Evolutionary conservation across 495 filamentous ascomycete species (phyloP).

Genomic region (Aspergillus ostianus): DNA sequence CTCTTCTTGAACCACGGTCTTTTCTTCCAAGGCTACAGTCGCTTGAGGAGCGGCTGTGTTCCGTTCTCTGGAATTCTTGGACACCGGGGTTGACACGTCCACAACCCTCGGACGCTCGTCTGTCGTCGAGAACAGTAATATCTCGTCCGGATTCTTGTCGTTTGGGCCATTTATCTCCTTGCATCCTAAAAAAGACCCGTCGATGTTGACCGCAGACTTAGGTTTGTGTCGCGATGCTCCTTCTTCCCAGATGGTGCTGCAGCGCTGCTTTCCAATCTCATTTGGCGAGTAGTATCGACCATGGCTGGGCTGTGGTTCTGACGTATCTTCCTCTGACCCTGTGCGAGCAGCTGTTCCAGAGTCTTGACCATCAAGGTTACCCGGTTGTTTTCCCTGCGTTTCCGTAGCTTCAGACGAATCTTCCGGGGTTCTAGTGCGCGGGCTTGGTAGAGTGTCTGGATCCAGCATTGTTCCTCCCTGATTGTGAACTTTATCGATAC

Average conservation of each 20-base stretch:
- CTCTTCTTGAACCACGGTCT: conserved; percentile 28
- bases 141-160: conserved; percentile 43
- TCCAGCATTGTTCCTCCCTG: conserved; percentile 31
- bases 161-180: conserved; percentile 40
- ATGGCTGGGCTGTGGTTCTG: conserved; percentile 4
- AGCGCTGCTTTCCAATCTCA: conserved; percentile 41
- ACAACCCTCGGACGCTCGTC: conserved; percentile 30
- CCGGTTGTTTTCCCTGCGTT: conserved; percentile 12
- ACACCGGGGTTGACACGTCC: conserved; percentile 21
- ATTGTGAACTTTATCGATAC: conserved; percentile 34
- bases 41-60: conserved; percentile 15
- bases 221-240: conserved; percentile 21
- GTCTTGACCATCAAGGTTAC: conserved; percentile 24
- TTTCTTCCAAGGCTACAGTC: conserved; percentile 20
- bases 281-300: conserved; percentile 43
- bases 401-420: conserved; percentile 7
- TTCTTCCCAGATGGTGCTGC: conserved; percentile 42
- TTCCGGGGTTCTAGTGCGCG: conserved; percentile 31
- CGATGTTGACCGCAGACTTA: conserved; percentile 28
- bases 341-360: conserved; percentile 13
- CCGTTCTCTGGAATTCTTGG: conserved; percentile 28
- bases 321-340: conserved; percentile 10
- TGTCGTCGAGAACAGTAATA: conserved; percentile 35
- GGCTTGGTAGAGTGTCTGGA: conserved; percentile 33
- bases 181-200: conserved; percentile 51